Evolutionary conservation across 495 filamentous ascomycete species (phyloP), one percentile per base, ranked within the genome.

Genomic region (Bacidia rubella): DNA sequence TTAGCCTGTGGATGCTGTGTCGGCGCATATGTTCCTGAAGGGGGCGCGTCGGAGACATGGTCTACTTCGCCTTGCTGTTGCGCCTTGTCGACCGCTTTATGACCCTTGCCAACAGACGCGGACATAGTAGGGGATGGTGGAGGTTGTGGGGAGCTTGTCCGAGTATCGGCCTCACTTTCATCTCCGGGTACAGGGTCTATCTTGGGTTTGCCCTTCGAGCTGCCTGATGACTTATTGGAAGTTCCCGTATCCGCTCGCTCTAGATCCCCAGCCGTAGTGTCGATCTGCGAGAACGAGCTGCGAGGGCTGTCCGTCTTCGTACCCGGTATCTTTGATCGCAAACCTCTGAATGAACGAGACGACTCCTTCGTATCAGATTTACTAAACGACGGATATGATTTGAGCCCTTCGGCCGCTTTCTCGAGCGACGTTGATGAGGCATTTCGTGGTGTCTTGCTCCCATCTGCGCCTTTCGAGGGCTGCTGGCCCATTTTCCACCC

Each of bases 301-400:
- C 86, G 75, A 32, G 93, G 90, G 62, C 90, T 97, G 60, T 90
- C 86, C 32, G 72, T 59, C 57, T 78, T 67, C 68, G 76, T 75
- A 63, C 78, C 74, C 66, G 81, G 65, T 61, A 90, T 81, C 75
- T 92, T 87, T n/a, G 79, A 85, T 39, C 78, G 71, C 56, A 87
- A 79, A 35, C 75, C 81, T 46, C 81, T 75, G 61, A 97, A 77
- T 1, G 92, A 97, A 46, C 90, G 83, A 20, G 85, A 74, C 10
- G 92, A 97, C 58, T 95, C 93, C 67, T 89, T 89, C 38, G 92
- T 98, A 66, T 98, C 92, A 21, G 90, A 86, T 63, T 86, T 87
- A 65, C 83, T 85, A 66, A 98, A 89, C 21, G 92, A 94, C 32
- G 90, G 87, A 68, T 87, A 92, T 23, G 85, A 83, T 65, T 85